phyloP scores from a whole-genome alignment of 352 stramenopile genomes.

The Globisporangium uncinulatum region DNA sequence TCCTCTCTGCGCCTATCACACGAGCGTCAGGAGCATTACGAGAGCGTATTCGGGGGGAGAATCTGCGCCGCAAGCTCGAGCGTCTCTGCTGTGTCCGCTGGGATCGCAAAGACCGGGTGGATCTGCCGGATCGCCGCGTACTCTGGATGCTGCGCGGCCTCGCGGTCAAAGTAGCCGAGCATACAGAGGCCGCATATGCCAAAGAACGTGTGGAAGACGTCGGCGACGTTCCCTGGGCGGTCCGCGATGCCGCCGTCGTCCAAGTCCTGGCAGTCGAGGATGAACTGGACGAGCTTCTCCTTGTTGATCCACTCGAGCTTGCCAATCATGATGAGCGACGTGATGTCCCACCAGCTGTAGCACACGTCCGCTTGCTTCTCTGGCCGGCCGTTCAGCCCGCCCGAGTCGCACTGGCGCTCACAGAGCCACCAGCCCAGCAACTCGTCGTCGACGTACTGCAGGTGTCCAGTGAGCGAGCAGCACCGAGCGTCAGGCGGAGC shows the following conservation, averaged over 20 bases:
- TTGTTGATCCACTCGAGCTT: conserved; percentile 95
- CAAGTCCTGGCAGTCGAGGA: conserved; percentile 94
- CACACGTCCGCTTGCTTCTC: conserved; percentile 99
- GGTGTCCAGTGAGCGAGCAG: background rate
- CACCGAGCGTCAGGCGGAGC: background rate
- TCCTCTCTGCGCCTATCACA: background rate
- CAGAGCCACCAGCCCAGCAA: conserved; percentile 96
- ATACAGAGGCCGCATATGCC: conserved; percentile 94
- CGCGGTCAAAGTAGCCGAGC: conserved; percentile 89
- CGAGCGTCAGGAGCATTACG: background rate
- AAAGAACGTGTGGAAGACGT: conserved; percentile 99
- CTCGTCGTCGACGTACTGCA: conserved; percentile 80
- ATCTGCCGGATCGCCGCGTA: conserved; percentile 81
- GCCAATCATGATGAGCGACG: conserved; percentile 93
- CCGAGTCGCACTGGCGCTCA: conserved; percentile 96
- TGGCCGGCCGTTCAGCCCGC: conserved; percentile 93
- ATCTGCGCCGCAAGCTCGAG: conserved; percentile 83
- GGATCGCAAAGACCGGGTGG: conserved; percentile 95
- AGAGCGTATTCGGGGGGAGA: conserved; percentile 17
- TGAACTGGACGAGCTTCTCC: conserved; percentile 91
- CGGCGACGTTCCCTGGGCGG: conserved; percentile 93
- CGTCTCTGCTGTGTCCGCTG: conserved; percentile 86
- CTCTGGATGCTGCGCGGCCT: conserved; percentile 43
- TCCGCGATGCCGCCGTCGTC: conserved; percentile 98
- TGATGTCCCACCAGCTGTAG: conserved; percentile 99